Base-by-base conservation (phyloP, 2,329 filamentous ascomycete genomes). In the Sporothrix globosa region DNA sequence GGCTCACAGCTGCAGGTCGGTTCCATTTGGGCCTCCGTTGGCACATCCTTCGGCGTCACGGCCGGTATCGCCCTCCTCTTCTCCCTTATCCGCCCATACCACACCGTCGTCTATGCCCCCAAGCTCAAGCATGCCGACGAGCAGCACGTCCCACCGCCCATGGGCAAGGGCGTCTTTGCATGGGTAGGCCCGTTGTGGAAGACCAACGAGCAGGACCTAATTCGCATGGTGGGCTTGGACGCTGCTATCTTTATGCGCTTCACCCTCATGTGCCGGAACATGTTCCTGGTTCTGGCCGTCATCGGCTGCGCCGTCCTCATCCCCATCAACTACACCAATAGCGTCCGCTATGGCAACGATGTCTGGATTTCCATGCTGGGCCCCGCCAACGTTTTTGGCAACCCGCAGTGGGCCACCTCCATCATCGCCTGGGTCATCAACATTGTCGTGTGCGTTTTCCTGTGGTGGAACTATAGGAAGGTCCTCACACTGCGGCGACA, bases 111-210 rank as follows among this genome's bases (percentile, higher is more conserved):
- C 63, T 99, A 99, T 81, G 94, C 96, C 3, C 96, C 96, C 53
- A 95, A 96, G 79, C 85, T 96, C 65, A 97, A 97, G 79, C 91
- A 97, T 83, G 91, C 93, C 78, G 95, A 98, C 79, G 89, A 93
- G 75, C 93, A 91, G 80, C 93, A 97, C 82, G 88, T 92, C 11
- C 96, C 95, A 21, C 96, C 96, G 14, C 89, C 91, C 0, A 86
- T 98, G 76, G 92, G 91, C 70, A 96, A 91, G 77, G 91, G 92
- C n/a, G 83, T 95, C 11, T 93, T 97, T 78, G 90, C 93, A 63
- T 99, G 96, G 96, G 79, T 97, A 44, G 83, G 84, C 24, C 94
- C 95, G 0, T 82, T 99, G 44, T 85, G 93, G 80, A 87, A 85
- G 72, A 95, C 92, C 17, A 90, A 87, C 72, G 96, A 99, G 82